Base-by-base conservation (phyloP, 2,329 filamentous ascomycete genomes). In the Stagonosporopsis chrysanthemi region DNA sequence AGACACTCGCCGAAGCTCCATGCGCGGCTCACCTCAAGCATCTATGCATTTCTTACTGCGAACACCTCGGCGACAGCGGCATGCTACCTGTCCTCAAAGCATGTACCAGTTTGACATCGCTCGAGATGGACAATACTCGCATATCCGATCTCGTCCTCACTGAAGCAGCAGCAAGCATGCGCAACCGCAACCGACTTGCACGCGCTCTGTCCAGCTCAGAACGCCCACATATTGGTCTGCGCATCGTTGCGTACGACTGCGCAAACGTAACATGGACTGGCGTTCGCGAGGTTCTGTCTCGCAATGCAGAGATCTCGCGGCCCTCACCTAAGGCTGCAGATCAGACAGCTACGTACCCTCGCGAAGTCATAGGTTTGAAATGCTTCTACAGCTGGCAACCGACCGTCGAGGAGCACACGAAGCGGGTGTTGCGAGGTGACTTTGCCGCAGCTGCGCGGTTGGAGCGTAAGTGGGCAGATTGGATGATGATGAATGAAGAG, bases 341-440 rank as follows among this genome's bases (percentile, higher is more conserved):
- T 28, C 66, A 66, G 26, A 65, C 68, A 0, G 70, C 82, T 9
- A 84, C 84, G 0, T 93, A 88, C 66, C 90, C 92, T 0, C 85
- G 86, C 1, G 89, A 97, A 72, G 86, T 96, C 55, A 92, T 98
- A 58, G 83, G 87, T 6, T 83, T 98, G 40, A 97, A 97, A 76
- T 96, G 92, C 77, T 98, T 94, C 80, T 96, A 96, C 75, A 92
- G 90, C 39, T 97, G 91, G 86, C 94, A 98, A 78, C 91, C 91
- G 79, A 97, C 92, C 0, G 92, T 97, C 4, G 90, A 97, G 65
- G 92, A 97, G 75, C 94, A 98, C 76, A 92, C 88, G 50, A 94
- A 93, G 78, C 86, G 93, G 4, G 91, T 97, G 0, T 76, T 96
- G 48, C 82, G 86, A 4, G 91, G 91, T 6, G 90, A 97, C 60